Evolutionary conservation across 2,329 filamentous ascomycete species (phyloP).

Genomic region (Clarireedia paspali): DNA sequence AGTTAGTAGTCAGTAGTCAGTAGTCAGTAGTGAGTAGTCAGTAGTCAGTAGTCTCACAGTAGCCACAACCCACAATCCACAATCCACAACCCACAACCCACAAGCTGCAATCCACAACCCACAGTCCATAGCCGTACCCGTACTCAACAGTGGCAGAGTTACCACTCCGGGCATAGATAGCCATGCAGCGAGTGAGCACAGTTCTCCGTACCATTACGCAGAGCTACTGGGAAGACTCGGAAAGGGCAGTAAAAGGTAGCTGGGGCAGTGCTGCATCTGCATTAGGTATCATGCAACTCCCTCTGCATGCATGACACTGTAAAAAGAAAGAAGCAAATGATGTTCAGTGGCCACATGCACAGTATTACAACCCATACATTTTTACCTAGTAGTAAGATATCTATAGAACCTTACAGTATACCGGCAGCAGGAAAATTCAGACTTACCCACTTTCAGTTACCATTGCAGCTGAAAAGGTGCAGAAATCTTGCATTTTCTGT

Average conservation of each 20-base stretch:
- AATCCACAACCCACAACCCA: background rate
- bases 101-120: background rate
- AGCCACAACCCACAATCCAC: background rate
- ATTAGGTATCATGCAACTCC: too few relatives aligned
- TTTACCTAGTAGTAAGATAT: background rate
- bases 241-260: too few relatives aligned
- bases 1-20: background rate
- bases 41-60: background rate
- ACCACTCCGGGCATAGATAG: background rate
- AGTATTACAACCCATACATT: background rate
- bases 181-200: background rate
- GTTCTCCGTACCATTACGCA: too few relatives aligned
- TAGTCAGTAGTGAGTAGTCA: background rate
- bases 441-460: constrained; percentile 8
- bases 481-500: constrained; percentile 4
- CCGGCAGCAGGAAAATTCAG: background rate
- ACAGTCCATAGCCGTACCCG: background rate
- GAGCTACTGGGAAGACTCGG: too few relatives aligned
- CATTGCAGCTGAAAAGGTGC: constrained; percentile 7
- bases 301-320: background rate
- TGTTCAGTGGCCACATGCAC: constrained; percentile 5
- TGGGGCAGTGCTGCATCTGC: background rate
- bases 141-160: background rate
- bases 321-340: background rate
- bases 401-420: background rate